Evolutionary conservation across 129 eudicot genomes (phyloP), one percentile per base, ranked within the genome.

Genomic region (Centaurea solstitialis): DNA sequence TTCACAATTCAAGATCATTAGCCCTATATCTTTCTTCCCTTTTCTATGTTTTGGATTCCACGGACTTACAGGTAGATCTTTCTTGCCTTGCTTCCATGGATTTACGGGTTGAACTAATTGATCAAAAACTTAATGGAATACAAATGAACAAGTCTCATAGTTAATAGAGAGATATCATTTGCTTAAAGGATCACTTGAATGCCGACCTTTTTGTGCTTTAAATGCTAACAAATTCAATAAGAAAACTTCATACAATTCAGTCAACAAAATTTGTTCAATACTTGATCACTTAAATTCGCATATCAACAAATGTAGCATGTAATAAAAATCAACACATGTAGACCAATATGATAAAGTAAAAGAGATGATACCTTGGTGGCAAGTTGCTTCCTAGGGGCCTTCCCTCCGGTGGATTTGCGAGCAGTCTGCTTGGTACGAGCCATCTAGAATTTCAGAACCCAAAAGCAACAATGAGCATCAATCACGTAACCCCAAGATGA

Each of bases 341-440:
- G 23, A 2, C 12, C 12, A 41, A 41, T 41, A 43, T 43, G 30
- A 7, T 0, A 17, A 43, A 43, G 47, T 43, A 43, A 43, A 61
- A 50, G 30, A 15, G 28, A 37, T 9, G 13, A 8, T 45, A 85
- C 87, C 85, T 85, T 85, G 78, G 85, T 85, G 9, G 88, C 88
- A 43, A 75, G 80, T 33, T 82, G 85, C 81, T 82, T 82, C 81
- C 81, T 82, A 4, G 85, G 85, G 38, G 81, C 81, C 81, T 82
- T 82, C 7, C 85, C 88, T 85, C 88, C 88, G 1, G 88, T 85
- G 10, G 85, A 80, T 73, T 85, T 85, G 45, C 88, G 88, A 47
- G 88, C 88, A 21, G 88, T 85, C 62, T 85, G 88, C 85, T 85
- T 85, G n/a, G 88, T 85, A 85, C 88, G 88, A 72, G 88, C 88